Conservation (phyloP, 192 early-diverging fungal genomes). For the Backusella circina region DNA sequence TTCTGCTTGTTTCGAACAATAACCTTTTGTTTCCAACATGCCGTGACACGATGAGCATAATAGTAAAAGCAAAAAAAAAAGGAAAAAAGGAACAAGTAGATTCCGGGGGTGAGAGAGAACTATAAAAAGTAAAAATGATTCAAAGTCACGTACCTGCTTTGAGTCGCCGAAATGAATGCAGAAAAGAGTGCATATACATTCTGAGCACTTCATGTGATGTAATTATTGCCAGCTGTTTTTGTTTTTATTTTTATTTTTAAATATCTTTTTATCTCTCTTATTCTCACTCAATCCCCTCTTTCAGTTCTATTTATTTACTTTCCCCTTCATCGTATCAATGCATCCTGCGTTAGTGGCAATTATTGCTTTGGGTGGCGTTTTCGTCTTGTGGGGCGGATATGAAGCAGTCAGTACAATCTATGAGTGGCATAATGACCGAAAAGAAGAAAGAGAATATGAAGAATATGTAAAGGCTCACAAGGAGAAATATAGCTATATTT, state of each 20-base stretch:
- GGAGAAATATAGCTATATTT: not conserved
- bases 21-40: not conserved
- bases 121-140: constrained; percentile 3
- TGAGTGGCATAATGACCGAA: constrained; percentile 6
- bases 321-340: constrained; percentile 8
- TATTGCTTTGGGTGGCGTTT: constrained; percentile 4
- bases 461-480: not conserved
- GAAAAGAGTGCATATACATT: not conserved
- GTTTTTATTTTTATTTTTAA: not conserved
- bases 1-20: not conserved
- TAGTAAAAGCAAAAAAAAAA: not conserved
- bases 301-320: not conserved
- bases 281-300: not conserved
- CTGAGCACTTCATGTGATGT: constrained; percentile 9
- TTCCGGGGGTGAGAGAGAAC: not conserved
- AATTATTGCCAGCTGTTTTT: not conserved
- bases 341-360: constrained; percentile 14
- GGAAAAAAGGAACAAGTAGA: not conserved
- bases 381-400: constrained; percentile 6
- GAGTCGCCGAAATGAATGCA: not conserved
- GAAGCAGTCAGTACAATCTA: not conserved
- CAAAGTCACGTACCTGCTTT: constrained; percentile 2
- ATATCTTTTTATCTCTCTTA: not conserved
- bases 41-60: not conserved
- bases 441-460: constrained; percentile 19